Evolutionary conservation across 225 moss, liverwort and hornwort genomes (phyloP), one percentile per base, ranked within the genome.

Genomic region (Thuidium tamariscinum): DNA sequence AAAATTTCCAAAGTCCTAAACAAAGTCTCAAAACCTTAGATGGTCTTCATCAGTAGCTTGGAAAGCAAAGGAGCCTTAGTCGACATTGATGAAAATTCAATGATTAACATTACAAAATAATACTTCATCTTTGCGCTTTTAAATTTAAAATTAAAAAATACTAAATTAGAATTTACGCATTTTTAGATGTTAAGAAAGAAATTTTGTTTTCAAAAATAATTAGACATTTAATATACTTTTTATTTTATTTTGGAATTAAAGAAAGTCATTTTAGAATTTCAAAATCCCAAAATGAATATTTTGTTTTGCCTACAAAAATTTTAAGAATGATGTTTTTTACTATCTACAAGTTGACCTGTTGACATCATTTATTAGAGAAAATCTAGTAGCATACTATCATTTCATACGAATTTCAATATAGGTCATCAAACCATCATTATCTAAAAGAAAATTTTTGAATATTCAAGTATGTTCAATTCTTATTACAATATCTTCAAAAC

Each of bases 1-100:
- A 32, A 51, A 51, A 8, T 20, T 51, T 13, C 13, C 1, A 51
- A 74, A 74, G 5, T 13, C 3, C 2, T 0, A 22, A 34, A n/a
- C 0, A 74, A 13, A 51, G 34, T 13, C 7, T 74, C 34, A 21
- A 74, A 49, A 49, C 5, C 12, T 32, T 19, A 32, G 2, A 10
- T 48, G 19, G 4, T 32, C 7, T 73, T 19, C 2, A 15, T 0
- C 4, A 0, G 19, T 73, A 32, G 49, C 73, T 73, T 32, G 0
- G 4, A 27, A 6, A 48, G 18, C 0, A 18, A 0, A 4, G 0
- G 0, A 48, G 2, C 0, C 4, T 1, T 7, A 7, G 1, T 7
- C 2, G 11, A 48, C 11, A 20, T 32, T 74, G 12, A 49, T 72
- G 20, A 49, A 73, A 20, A 49, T 34, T 20, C 7, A 74, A 74